A percentile compares a stretch with the other conserved stretches of the same genome.
These are phyloP conservation scores for rapeseed (Brassica napus) DNA, from an alignment of 345 rosid species.

Conservation along the genomic window DNA sequence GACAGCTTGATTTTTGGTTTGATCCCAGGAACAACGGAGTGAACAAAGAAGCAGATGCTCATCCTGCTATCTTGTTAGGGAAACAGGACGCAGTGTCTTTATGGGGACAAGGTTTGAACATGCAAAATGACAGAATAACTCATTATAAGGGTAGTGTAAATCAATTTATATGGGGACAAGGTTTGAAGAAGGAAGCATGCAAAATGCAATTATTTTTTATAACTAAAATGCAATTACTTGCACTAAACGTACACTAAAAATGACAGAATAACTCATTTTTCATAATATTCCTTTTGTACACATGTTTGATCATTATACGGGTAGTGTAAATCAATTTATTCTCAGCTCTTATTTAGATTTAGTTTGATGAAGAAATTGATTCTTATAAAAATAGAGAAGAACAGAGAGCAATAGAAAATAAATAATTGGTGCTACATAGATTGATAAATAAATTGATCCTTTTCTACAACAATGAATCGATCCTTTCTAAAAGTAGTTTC, in stretches of 20 bases:
- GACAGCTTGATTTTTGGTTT: conserved; percentile 95
- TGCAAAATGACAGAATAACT: conserved; percentile 43
- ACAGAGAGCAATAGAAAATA: too few species aligned
- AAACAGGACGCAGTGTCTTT: conserved; percentile 83
- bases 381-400: not conserved
- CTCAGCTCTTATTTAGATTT: not conserved
- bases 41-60: conserved; percentile 94
- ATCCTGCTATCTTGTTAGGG: conserved; percentile 95
- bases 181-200: too few species aligned
- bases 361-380: not conserved
- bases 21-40: conserved; percentile 93
- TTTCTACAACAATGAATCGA: too few species aligned
- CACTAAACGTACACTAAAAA: not conserved
- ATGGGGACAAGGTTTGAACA: conserved; percentile 94
- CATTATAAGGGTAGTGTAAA: too few species aligned
- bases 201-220: too few species aligned
- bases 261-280: not conserved
- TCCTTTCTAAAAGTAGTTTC: not conserved
- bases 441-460: too few species aligned
- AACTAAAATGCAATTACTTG: not conserved
- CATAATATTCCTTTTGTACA: not conserved
- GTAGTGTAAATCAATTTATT: not conserved
- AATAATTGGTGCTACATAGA: too few species aligned
- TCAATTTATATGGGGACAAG: too few species aligned
- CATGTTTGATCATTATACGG: not conserved